Conservation (phyloP, 139 green algal genomes). For the Coccomyxa sp. region DNA sequence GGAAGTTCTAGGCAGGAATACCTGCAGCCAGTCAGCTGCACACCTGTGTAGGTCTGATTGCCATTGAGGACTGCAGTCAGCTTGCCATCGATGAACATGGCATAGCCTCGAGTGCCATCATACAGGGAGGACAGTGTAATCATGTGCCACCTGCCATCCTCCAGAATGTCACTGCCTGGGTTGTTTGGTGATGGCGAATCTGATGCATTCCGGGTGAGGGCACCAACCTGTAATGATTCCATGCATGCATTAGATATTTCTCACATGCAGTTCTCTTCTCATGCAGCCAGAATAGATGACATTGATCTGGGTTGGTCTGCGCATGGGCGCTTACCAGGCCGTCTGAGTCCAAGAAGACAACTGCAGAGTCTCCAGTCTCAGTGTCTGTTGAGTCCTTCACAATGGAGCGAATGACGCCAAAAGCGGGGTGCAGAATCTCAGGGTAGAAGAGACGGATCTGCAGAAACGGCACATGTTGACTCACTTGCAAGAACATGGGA, state of each 20-base stretch:
- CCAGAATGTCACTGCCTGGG: not conserved
- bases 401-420: slow-evolving; percentile 42
- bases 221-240: too few species aligned
- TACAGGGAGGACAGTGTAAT: slow-evolving; percentile 47
- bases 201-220: not conserved
- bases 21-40: not conserved
- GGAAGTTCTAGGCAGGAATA: not conserved
- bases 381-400: slow-evolving; percentile 27
- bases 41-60: slow-evolving; percentile 6
- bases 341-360: slow-evolving; percentile 41
- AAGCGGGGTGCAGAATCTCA: slow-evolving; percentile 19
- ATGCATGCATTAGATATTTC: too few species aligned
- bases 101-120: slow-evolving; percentile 30
- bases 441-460: slow-evolving; percentile 49
- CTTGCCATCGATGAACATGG: slow-evolving; percentile 46
- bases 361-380: not conserved
- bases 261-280: too few species aligned
- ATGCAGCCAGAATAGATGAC: too few species aligned
- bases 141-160: slow-evolving; percentile 55
- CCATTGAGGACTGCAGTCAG: slow-evolving; percentile 5
- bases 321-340: slow-evolving; percentile 9
- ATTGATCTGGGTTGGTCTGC: too few species aligned
- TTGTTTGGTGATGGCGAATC: slow-evolving; percentile 32
- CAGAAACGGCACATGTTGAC: not conserved
- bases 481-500: not conserved